These are phyloP conservation scores for Bipolaris sorokiniana DNA, from an alignment of 2,329 filamentous ascomycete species.

Conservation along the genomic window DNA sequence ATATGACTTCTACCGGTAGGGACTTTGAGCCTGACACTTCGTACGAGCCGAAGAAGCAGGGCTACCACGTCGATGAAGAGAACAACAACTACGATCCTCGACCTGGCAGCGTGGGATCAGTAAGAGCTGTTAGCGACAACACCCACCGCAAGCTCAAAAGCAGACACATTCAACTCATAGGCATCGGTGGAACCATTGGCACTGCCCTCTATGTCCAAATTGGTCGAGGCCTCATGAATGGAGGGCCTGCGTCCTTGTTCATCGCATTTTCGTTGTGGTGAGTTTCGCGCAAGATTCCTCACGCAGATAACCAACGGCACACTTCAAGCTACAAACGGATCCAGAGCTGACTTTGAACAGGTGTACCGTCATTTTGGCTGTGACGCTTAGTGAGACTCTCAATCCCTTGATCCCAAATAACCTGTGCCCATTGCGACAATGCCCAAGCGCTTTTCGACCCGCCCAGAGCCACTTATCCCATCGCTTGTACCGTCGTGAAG, in stretches of 20 bases:
- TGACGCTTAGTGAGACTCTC: constrained; percentile 49
- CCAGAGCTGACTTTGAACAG: constrained; percentile 25
- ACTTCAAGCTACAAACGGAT: neutral
- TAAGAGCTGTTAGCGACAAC: constrained; percentile 43
- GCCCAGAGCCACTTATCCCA: constrained; percentile 20
- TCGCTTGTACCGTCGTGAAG: constrained; percentile 6
- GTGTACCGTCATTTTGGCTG: constrained; percentile 52
- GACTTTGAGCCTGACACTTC: constrained; percentile 32
- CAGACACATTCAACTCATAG: constrained; percentile 57
- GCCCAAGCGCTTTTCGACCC: constrained; percentile 18
- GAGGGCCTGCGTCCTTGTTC: constrained; percentile 55
- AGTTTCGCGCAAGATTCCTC: constrained; percentile 12
- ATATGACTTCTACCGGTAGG: constrained; percentile 46
- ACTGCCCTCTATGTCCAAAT: constrained; percentile 58
- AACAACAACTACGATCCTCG: constrained; percentile 35
- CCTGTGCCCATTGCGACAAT: constrained; percentile 26
- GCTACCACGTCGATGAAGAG: constrained; percentile 30
- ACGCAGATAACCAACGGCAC: neutral
- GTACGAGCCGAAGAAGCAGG: constrained; percentile 23
- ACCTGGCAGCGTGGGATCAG: constrained; percentile 32
- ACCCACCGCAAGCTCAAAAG: constrained; percentile 55
- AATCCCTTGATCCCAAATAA: constrained; percentile 24
- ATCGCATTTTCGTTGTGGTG: constrained; percentile 55
- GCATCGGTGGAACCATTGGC: constrained; percentile 55
- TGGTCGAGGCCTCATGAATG: constrained; percentile 54